phyloP scores from a whole-genome alignment of 371 early-diverging fungal genomes.

The Mortierella sp. region DNA sequence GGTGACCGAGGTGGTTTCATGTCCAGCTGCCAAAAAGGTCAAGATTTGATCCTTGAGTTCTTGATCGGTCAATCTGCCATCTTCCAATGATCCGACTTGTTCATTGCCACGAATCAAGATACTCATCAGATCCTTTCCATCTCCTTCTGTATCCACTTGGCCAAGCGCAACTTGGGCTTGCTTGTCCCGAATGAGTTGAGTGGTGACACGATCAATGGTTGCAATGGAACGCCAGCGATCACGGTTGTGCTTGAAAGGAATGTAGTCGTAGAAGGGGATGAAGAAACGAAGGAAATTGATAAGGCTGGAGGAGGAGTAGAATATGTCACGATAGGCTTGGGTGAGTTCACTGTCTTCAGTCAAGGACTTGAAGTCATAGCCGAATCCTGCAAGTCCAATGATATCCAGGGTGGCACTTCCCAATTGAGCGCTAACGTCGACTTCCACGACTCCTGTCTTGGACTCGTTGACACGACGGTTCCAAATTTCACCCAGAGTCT shows the following conservation, averaged over 20 bases:
- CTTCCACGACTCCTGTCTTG: constrained; percentile 11
- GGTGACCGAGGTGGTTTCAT: constrained; percentile 49
- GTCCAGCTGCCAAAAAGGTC: constrained; percentile 55
- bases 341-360: constrained; percentile 55
- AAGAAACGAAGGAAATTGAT: constrained; percentile 53
- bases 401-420: constrained; percentile 32
- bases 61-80: constrained; percentile 29
- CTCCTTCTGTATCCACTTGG: neutral
- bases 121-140: constrained; percentile 39
- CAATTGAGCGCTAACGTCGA: constrained; percentile 23
- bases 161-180: constrained; percentile 8
- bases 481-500: constrained; percentile 30
- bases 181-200: constrained; percentile 55
- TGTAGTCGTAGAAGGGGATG: constrained; percentile 49
- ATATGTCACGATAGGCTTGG: constrained; percentile 59
- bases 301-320: constrained; percentile 39
- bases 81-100: constrained; percentile 32
- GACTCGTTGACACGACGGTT: constrained; percentile 21
- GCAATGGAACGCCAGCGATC: constrained; percentile 31
- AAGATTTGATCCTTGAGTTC: constrained; percentile 53
- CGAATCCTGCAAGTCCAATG: constrained; percentile 56
- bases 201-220: constrained; percentile 57
- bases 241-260: constrained; percentile 57
- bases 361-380: constrained; percentile 56
- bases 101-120: constrained; percentile 46